These are phyloP conservation scores for Brassica hybrid DNA, from an alignment of 441 rosid species.

Conservation along the genomic window DNA sequence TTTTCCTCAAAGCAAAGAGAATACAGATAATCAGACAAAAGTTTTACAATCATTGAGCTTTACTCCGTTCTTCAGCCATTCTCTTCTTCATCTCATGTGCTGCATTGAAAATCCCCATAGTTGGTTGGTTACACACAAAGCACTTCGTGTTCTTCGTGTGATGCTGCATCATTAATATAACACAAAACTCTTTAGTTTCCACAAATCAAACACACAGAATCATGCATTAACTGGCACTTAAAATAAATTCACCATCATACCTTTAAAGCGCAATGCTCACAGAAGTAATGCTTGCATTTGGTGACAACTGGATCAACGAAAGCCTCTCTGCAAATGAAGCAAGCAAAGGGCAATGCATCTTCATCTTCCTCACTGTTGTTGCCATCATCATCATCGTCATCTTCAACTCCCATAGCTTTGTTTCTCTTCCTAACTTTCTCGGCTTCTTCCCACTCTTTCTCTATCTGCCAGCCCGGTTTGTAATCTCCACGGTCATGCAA, in stretches of 20 bases:
- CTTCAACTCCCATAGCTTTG: constrained; percentile 67
- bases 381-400: constrained; percentile 57
- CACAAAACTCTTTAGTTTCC: not conserved
- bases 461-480: constrained; percentile 90
- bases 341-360: constrained; percentile 73
- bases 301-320: constrained; percentile 90
- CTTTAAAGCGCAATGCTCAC: constrained; percentile 95
- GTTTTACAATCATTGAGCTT: constrained; percentile 30
- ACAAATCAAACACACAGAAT: constrained; percentile 1
- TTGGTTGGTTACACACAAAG: constrained; percentile 83
- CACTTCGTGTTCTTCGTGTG: constrained; percentile 87
- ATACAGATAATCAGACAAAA: no score
- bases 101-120: constrained; percentile 76
- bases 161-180: constrained; percentile 55
- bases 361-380: constrained; percentile 58
- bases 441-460: constrained; percentile 93
- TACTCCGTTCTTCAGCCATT: constrained; percentile 39
- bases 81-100: constrained; percentile 75
- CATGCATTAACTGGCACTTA: not conserved
- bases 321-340: constrained; percentile 80
- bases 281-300: constrained; percentile 91
- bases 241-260: constrained; percentile 38
- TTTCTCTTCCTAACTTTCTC: constrained; percentile 86
- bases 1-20: no score
- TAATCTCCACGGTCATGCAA: constrained; percentile 96